Evolutionary conservation across 768 basidiomycete genomes (phyloP), one percentile per base, ranked within the genome.

Genomic region (Kwoniella newhampshirensis): DNA sequence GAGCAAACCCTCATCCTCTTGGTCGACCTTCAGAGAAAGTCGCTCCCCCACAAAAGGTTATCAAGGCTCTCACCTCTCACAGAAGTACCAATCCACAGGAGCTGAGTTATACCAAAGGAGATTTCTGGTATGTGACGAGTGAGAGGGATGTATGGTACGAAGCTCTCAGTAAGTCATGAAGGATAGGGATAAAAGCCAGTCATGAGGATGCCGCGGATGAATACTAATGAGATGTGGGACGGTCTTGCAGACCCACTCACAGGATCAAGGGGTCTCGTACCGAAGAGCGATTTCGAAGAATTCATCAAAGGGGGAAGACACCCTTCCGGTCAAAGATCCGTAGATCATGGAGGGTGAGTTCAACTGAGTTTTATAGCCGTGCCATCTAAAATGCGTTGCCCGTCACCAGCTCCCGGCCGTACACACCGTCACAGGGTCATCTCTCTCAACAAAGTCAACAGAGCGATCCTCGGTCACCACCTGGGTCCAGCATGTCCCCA

Each of bases 81-180:
- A 78, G 81, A 44, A 83, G 89, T 2, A 80, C 82, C 56, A 82
- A 84, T 0, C 90, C 92, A 1, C 86, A 89, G 72, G 86, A 97
- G 65, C 85, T 99, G 40, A 83, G 88, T 27, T 98, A 97, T 76
- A 80, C 83, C 63, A 88, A 88, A 78, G 96, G 96, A 62, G 96
- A 99, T 79, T 96, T 98, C 79, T 98, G 97, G 81, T 89, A 98
- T 77, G 94, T 98, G 47, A 81, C 90, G 32, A 84, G 83, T 56
- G 91, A 96, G 68, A 78, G 82, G 17, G 81, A 84, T 52, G 78
- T 75, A 41, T 98, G 87, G 86, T 99, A 91, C 70, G 89, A 97
- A 74, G 96, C 91, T 3, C 86, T 93, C 74, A 98, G 77, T 78
- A 55, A 63, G 77, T 78, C 7, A 3, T 27, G 4, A 7, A 6